Conservation (phyloP, 1,284 basidiomycete species). For the Cutaneotrichosporon sp. region DNA sequence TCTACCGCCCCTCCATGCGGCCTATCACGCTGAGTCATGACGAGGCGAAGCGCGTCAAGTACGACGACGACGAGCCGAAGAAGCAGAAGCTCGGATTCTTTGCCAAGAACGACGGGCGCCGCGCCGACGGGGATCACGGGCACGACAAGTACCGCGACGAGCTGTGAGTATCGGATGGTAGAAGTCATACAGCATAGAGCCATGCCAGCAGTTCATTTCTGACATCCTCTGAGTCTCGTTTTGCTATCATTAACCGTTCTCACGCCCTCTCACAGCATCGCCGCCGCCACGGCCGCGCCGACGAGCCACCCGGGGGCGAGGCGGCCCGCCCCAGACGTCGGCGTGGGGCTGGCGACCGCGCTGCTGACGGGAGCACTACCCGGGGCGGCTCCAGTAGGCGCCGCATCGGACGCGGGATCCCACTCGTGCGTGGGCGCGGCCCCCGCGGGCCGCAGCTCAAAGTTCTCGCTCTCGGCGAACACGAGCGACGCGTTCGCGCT, state of each 20-base stretch:
- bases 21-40: slow-evolving; percentile 46
- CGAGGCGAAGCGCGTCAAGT: slow-evolving; percentile 36
- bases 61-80: slow-evolving; percentile 22
- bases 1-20: slow-evolving; percentile 46
- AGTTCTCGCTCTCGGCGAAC: slow-evolving; percentile 3
- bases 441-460: neutral
- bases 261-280: neutral
- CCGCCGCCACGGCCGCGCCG: neutral
- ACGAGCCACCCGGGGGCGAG: neutral
- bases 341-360: no score
- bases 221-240: neutral
- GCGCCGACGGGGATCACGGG: slow-evolving; percentile 4
- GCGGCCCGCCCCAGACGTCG: no score
- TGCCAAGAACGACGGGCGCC: slow-evolving; percentile 35
- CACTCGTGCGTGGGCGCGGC: neutral
- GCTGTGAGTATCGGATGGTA: neutral
- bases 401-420: no score
- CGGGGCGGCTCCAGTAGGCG: no score
- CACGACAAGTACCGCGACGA: slow-evolving; percentile 15
- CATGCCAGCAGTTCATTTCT: neutral
- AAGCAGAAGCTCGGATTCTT: slow-evolving; percentile 46
- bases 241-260: neutral
- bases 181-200: neutral
- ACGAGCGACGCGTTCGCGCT: neutral
- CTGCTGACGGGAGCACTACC: no score